Conservation (phyloP, 148 eudicot species). For the Rhododendron molle region DNA sequence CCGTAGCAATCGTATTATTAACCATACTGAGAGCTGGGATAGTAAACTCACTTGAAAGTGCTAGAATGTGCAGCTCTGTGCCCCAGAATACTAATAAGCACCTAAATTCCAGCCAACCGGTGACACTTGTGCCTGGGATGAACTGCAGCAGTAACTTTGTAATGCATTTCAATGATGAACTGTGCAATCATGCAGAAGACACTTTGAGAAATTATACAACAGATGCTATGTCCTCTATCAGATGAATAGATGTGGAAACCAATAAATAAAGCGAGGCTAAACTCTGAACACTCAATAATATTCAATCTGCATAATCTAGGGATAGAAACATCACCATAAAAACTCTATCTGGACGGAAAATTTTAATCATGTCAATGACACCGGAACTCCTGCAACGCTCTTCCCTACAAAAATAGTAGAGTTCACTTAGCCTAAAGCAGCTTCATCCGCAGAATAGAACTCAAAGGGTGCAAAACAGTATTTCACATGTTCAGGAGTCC, state of each 20-base stretch:
- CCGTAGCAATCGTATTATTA: too few species aligned
- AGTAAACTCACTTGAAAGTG: constrained; percentile 83
- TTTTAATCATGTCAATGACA: constrained; percentile 79
- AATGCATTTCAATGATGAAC: constrained; percentile 85
- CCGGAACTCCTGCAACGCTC: constrained; percentile 34
- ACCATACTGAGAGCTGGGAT: too few species aligned
- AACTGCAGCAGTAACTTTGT: constrained; percentile 82
- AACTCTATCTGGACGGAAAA: constrained; percentile 87
- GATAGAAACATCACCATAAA: constrained; percentile 57
- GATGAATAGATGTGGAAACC: background rate
- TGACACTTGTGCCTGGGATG: constrained; percentile 73
- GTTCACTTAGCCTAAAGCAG: constrained; percentile 5
- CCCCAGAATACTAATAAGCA: constrained; percentile 72
- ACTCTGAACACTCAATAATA: background rate
- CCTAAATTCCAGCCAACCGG: constrained; percentile 80
- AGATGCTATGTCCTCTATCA: constrained; percentile 2
- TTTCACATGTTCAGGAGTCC: constrained; percentile 78
- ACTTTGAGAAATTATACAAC: background rate
- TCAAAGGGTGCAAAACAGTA: constrained; percentile 13
- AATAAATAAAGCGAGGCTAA: background rate
- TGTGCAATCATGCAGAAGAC: constrained; percentile 30
- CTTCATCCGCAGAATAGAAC: constrained; percentile 1
- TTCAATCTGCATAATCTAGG: background rate
- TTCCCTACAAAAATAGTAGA: constrained; percentile 42
- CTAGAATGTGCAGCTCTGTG: constrained; percentile 72